Base-by-base conservation (phyloP, 805 yeast species). In the Zygosaccharomyces bailii region DNA sequence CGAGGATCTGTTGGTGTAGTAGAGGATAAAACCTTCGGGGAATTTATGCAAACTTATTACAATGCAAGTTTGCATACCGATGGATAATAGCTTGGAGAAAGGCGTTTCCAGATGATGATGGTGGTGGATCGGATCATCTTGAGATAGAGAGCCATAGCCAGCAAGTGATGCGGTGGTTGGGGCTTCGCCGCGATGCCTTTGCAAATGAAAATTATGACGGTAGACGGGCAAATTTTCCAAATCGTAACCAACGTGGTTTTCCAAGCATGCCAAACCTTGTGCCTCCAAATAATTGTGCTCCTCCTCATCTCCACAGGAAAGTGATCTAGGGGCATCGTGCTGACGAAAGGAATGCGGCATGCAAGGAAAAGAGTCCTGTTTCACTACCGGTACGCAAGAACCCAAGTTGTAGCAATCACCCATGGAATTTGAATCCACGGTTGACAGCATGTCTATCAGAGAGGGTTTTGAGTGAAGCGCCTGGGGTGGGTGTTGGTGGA, bases 11-110 rank as follows among this genome's bases (percentile, higher is more conserved):
- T 89, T 25, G 84, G 85, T 63, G 42, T 63, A 65, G 61, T 78
- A 91, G 36, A 95, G 84, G 43, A 91, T 80, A 57, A 91, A 86
- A 0, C 99, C 99, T 66, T 91, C 99, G 0, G 99, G 99, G 19
- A 91, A 73, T 61, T 93, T 90, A 67, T 91, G 99, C 21, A 93
- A 66, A 0, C 95, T 78, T 21, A 91, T 79, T 0, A 96, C 98
- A 40, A 90, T 62, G 5, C 90, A 80, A 0, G 98, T 91, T 63
- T 93, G 97, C 17, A 93, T 63, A 3, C 96, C 97, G 46, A 91
- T 88, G 4, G 95, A 78, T 8, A 91, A 66, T n/a, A 91, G 67
- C 46, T 86, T 74, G 0, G 95, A 82, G 13, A 83, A 68, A 1
- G 93, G 90, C 0, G 96, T 80, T 45, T 79, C 80, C 16, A 86